These are phyloP conservation scores for Sarcodon sp. DNA, from an alignment of 768 basidiomycete genomes.

Conservation along the genomic window DNA sequence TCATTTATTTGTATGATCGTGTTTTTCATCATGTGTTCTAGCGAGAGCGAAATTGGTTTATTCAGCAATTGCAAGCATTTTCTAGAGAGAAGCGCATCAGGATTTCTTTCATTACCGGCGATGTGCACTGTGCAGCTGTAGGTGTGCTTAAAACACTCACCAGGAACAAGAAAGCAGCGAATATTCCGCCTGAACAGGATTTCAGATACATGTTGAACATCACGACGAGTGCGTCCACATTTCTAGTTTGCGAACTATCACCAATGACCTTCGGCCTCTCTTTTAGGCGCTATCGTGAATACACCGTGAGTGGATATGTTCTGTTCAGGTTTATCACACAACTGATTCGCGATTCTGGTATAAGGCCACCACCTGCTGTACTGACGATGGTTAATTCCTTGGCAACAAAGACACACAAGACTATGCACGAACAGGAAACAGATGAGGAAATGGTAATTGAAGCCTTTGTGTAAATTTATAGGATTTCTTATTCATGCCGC, in stretches of 20 bases:
- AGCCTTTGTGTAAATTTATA: not conserved
- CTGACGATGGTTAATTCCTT: constrained; percentile 72
- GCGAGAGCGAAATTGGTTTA: constrained; percentile 85
- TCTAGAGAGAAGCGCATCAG: constrained; percentile 51
- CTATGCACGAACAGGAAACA: constrained; percentile 69
- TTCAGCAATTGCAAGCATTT: constrained; percentile 66
- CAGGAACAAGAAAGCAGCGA: constrained; percentile 30
- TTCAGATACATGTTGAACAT: constrained; percentile 87
- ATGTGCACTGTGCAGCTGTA: constrained; percentile 88
- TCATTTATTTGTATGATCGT: not conserved
- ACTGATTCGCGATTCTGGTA: not conserved
- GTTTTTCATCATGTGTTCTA: constrained; percentile 17
- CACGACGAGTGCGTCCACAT: constrained; percentile 46
- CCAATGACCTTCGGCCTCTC: not conserved
- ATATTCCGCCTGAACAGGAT: constrained; percentile 44
- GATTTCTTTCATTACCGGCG: constrained; percentile 81
- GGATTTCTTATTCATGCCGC: not conserved
- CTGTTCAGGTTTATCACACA: not conserved
- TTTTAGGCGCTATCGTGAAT: constrained; percentile 81
- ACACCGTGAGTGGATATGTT: constrained; percentile 54
- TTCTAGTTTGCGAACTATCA: too few species aligned
- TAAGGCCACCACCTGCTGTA: constrained; percentile 53
- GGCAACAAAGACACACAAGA: constrained; percentile 73
- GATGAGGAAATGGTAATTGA: constrained; percentile 73
- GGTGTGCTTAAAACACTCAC: constrained; percentile 62